Evolutionary conservation across 257 asterid genomes (phyloP).

Genomic region (Scutellaria barbata): DNA sequence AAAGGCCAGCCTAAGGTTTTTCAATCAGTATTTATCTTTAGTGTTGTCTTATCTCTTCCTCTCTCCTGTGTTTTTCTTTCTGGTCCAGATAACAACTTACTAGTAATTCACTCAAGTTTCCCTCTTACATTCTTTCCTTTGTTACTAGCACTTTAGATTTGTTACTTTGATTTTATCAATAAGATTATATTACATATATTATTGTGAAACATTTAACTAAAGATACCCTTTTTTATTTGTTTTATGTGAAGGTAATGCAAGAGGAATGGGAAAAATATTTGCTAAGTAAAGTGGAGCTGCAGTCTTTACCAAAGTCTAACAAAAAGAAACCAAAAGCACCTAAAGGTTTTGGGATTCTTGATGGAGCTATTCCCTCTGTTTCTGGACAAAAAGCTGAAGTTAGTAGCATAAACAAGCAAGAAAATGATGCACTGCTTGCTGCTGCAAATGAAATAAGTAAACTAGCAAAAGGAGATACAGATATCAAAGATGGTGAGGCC

Average conservation of each 20-base stretch:
- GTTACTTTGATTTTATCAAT: neutral
- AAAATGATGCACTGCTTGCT: conserved; percentile 85
- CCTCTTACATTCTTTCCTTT: no score
- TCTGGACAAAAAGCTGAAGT: conserved; percentile 78
- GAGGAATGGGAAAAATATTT: conserved; percentile 94
- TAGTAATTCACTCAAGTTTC: neutral
- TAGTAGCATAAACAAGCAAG: conserved; percentile 81
- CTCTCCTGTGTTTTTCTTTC: conserved; percentile 2
- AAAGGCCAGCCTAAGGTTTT: conserved; percentile 77
- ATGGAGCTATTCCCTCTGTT: conserved; percentile 66
- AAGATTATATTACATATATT: neutral
- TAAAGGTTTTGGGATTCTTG: conserved; percentile 91
- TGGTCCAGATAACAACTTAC: conserved; percentile 3
- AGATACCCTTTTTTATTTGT: conserved; percentile 6
- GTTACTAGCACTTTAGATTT: conserved; percentile 4
- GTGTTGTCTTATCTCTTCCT: conserved; percentile 17
- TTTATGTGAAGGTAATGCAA: conserved; percentile 71
- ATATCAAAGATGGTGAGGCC: conserved; percentile 45
- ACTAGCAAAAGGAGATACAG: conserved; percentile 50
- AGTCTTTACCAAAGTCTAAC: conserved; percentile 73
- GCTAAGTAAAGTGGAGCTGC: conserved; percentile 91
- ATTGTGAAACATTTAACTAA: conserved; percentile 25
- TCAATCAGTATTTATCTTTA: conserved; percentile 11
- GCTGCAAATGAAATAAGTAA: conserved; percentile 76
- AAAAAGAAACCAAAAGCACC: conserved; percentile 82